Percentiles rank a stretch among this genome's conserved stretches.
Evolutionary conservation across 345 rosid genomes (phyloP).

Genomic region (Firmiana major): DNA sequence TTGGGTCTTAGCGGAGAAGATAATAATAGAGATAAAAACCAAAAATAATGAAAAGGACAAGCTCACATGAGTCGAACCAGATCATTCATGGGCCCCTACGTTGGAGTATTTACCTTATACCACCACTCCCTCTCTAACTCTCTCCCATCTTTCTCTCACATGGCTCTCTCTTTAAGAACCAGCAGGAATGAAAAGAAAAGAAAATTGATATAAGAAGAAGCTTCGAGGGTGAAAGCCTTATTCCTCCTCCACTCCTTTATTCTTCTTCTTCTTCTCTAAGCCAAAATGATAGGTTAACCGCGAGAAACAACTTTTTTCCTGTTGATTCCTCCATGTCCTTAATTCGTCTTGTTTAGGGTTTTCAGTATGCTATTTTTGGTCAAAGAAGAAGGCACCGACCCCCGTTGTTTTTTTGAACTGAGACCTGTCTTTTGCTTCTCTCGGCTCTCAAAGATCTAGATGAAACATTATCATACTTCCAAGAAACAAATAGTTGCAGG

Average conservation of each 20-base stretch:
- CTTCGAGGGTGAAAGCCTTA: slow-evolving; percentile 25
- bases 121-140: slow-evolving; percentile 4
- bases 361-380: slow-evolving; percentile 17
- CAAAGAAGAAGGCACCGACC: slow-evolving; percentile 46
- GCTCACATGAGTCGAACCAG: slow-evolving; percentile 86
- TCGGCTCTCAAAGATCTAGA: slow-evolving; percentile 33
- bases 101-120: slow-evolving; percentile 12
- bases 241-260: slow-evolving; percentile 25
- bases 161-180: slow-evolving; percentile 23
- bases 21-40: slow-evolving; percentile 19
- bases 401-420: slow-evolving; percentile 13
- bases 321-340: slow-evolving; percentile 15
- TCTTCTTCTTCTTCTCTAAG: not conserved
- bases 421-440: slow-evolving; percentile 7
- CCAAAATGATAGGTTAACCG: slow-evolving; percentile 31
- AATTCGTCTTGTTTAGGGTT: slow-evolving; percentile 39
- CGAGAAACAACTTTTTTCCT: slow-evolving; percentile 20
- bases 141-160: slow-evolving; percentile 17
- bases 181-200: not conserved
- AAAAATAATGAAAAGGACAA: slow-evolving; percentile 71
- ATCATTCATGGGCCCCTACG: slow-evolving; percentile 79
- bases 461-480: slow-evolving; percentile 5
- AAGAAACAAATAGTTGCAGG: slow-evolving; percentile 23
- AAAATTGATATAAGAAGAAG: slow-evolving; percentile 3
- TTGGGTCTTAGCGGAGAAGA: slow-evolving; percentile 25